phyloP scores from a whole-genome alignment of 345 rosid species.

The Camelina neglecta region DNA sequence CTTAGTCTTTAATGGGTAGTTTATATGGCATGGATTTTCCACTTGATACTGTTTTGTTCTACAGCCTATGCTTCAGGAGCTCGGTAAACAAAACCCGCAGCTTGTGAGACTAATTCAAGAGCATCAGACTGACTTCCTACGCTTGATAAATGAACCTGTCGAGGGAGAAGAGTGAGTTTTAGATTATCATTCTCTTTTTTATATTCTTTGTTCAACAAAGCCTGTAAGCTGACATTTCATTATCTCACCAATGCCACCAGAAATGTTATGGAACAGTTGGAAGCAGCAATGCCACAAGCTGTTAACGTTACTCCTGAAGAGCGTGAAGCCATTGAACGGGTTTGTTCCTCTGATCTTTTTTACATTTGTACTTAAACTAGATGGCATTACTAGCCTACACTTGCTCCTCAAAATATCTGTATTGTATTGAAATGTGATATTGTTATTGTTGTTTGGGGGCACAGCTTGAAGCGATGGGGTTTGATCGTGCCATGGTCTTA shows the following conservation, averaged over 20 bases:
- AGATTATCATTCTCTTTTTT: background rate
- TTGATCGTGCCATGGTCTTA: conserved; percentile 71
- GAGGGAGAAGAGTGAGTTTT: conserved; percentile 92
- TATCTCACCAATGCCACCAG: conserved; percentile 42
- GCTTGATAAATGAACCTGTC: conserved; percentile 81
- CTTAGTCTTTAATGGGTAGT: background rate
- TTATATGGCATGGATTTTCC: conserved; percentile 1
- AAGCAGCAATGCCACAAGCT: conserved; percentile 85
- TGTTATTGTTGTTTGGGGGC: background rate
- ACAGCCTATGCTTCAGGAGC: conserved; percentile 97
- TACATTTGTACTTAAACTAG: background rate
- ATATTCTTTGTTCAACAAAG: background rate
- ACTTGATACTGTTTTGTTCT: conserved; percentile 17
- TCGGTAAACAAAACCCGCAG: conserved; percentile 91
- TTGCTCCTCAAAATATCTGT: background rate
- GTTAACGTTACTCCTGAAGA: conserved; percentile 90
- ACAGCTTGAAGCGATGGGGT: conserved; percentile 95
- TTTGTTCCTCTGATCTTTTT: conserved; percentile 37
- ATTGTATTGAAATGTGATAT: background rate
- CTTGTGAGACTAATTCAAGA: conserved; percentile 89
- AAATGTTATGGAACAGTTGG: conserved; percentile 73
- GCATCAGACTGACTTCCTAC: conserved; percentile 88
- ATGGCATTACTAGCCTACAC: background rate
- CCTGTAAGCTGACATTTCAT: conserved; percentile 9
- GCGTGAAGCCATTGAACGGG: conserved; percentile 95